Evolutionary conservation across 345 rosid species (phyloP).

Genomic region (Linum usitatissimum): DNA sequence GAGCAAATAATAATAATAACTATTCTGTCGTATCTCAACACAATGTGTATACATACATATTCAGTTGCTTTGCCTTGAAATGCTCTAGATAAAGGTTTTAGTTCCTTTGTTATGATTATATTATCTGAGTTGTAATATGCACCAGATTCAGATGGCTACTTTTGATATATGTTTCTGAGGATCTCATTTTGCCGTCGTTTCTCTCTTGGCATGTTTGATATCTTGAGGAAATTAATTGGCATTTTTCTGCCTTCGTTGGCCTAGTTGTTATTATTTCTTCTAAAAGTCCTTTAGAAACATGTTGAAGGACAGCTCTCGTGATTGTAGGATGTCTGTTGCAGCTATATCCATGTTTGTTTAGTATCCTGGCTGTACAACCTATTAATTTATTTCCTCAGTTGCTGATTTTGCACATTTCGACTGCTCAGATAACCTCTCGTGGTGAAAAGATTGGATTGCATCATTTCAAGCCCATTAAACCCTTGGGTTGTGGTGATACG

Average conservation of each 20-base stretch:
- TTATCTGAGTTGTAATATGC: too few species aligned
- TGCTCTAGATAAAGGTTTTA: too few species aligned
- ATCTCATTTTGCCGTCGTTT: not conserved
- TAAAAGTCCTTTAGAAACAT: not conserved
- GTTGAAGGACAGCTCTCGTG: not conserved
- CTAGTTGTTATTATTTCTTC: not conserved
- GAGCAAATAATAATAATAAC: too few species aligned
- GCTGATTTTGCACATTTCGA: not conserved
- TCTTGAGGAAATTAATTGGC: not conserved
- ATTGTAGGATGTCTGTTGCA: not conserved
- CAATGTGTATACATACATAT: too few species aligned
- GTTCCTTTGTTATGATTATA: too few species aligned
- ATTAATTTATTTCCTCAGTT: too few species aligned
- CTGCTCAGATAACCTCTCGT: constrained; percentile 48
- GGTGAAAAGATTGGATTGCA: constrained; percentile 68
- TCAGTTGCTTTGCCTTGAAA: too few species aligned
- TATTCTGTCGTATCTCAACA: too few species aligned
- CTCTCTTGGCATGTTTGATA: not conserved
- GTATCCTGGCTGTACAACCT: not conserved
- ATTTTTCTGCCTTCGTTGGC: not conserved
- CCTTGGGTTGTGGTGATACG: constrained; percentile 94
- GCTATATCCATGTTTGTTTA: constrained; percentile 1
- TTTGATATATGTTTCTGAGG: not conserved
- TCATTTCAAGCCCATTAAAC: constrained; percentile 90
- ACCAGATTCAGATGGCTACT: not conserved